These are phyloP conservation scores for Bryum argenteum DNA, from an alignment of 225 moss, liverwort and hornwort species.

Conservation along the genomic window DNA sequence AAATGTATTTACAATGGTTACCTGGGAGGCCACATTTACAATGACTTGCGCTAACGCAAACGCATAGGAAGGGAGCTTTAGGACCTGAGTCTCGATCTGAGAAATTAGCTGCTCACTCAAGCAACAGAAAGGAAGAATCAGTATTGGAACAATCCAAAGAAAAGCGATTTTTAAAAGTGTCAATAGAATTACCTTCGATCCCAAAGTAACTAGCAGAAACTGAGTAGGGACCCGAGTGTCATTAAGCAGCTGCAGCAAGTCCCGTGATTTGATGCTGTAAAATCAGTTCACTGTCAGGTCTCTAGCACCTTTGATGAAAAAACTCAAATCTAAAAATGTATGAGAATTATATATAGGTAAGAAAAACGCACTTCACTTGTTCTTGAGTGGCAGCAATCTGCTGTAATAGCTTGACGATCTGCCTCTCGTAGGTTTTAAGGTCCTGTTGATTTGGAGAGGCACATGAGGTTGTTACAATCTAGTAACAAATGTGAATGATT, in stretches of 20 bases:
- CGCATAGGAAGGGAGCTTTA: constrained; percentile 80
- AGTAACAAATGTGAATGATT: constrained; percentile 7
- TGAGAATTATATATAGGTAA: not conserved
- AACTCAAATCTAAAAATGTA: not conserved
- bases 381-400: constrained; percentile 92
- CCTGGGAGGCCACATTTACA: constrained; percentile 91
- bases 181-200: constrained; percentile 56
- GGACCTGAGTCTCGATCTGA: constrained; percentile 83
- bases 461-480: constrained; percentile 15
- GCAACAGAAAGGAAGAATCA: constrained; percentile 13
- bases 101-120: constrained; percentile 74
- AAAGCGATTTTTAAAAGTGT: not conserved
- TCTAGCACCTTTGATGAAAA: not conserved
- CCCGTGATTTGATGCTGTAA: constrained; percentile 76
- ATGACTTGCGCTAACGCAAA: constrained; percentile 90
- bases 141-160: constrained; percentile 12
- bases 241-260: constrained; percentile 68
- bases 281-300: constrained; percentile 8
- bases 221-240: constrained; percentile 61
- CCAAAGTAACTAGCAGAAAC: constrained; percentile 74
- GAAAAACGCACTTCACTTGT: constrained; percentile 74
- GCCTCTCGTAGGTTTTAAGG: constrained; percentile 77
- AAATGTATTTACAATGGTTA: constrained; percentile 20
- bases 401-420: constrained; percentile 77
- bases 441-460: constrained; percentile 55